Percentiles rank a stretch among this genome's conserved stretches.
Conservation (phyloP, 73 alveolate genomes). For the Stentor roeselii region DNA sequence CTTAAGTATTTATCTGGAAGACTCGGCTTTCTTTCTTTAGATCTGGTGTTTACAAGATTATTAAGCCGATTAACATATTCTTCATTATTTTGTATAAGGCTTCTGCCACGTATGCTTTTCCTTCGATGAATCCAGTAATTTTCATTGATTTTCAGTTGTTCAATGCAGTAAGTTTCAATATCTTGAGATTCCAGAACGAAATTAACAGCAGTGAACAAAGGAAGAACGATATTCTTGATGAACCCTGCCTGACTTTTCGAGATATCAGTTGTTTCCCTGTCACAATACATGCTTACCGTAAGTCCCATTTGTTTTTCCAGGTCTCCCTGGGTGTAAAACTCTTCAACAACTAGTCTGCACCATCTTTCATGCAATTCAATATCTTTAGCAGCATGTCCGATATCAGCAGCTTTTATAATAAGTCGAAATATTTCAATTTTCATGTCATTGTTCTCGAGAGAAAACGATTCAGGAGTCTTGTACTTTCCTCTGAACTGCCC, state of each 20-base stretch:
- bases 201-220: constrained; percentile 54
- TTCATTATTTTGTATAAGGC: not conserved
- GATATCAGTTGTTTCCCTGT: constrained; percentile 87
- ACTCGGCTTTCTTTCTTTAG: not conserved
- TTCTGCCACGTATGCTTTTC: not conserved
- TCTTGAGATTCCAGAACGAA: not conserved
- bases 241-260: constrained; percentile 34
- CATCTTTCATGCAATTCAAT: constrained; percentile 58
- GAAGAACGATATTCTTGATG: constrained; percentile 57
- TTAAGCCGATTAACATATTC: not conserved
- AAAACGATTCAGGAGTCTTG: constrained; percentile 3
- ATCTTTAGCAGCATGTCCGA: constrained; percentile 74
- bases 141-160: constrained; percentile 25
- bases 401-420: constrained; percentile 69
- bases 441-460: not conserved
- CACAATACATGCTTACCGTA: constrained; percentile 76
- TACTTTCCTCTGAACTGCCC: constrained; percentile 39
- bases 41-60: not conserved
- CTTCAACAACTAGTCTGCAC: constrained; percentile 77
- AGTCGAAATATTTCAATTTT: constrained; percentile 45
- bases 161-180: not conserved
- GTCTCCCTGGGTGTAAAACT: constrained; percentile 86
- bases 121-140: not conserved
- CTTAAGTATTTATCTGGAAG: not conserved
- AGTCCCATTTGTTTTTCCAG: constrained; percentile 78